Evolutionary conservation across 108 stramenopile genomes (phyloP).

Genomic region (Cyclotella baltica): DNA sequence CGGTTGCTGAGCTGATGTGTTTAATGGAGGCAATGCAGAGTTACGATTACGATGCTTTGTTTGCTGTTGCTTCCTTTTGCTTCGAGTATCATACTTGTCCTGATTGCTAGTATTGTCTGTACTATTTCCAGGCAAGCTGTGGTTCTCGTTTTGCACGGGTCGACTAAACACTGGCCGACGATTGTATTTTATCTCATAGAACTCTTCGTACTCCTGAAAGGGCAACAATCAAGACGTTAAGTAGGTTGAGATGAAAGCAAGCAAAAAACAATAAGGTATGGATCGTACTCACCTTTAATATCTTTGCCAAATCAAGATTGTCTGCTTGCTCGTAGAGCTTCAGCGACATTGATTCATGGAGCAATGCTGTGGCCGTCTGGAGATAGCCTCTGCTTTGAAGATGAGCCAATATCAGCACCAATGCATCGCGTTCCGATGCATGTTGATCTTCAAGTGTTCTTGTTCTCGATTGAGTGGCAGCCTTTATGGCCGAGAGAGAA

Average conservation of each 20-base stretch:
- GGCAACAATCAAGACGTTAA: not conserved
- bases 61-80: not conserved
- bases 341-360: constrained; percentile 31
- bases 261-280: not conserved
- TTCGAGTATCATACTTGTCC: not conserved
- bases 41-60: not conserved
- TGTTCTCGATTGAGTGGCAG: constrained; percentile 30
- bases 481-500: constrained; percentile 47
- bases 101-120: not conserved
- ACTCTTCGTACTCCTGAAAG: constrained; percentile 59
- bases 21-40: not conserved
- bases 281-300: constrained; percentile 29
- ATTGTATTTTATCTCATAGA: constrained; percentile 63
- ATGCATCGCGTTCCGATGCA: constrained; percentile 29
- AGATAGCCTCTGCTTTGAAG: constrained; percentile 37
- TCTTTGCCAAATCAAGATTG: constrained; percentile 59
- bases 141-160: constrained; percentile 14
- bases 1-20: not conserved
- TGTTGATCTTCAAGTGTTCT: constrained; percentile 33
- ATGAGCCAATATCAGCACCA: constrained; percentile 45
- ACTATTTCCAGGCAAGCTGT: not conserved
- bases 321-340: constrained; percentile 56
- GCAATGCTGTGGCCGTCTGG: constrained; percentile 39
- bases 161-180: constrained; percentile 36
- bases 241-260: not conserved